phyloP scores from a whole-genome alignment of 2,329 filamentous ascomycete genomes.

The Aspergillus sp. region DNA sequence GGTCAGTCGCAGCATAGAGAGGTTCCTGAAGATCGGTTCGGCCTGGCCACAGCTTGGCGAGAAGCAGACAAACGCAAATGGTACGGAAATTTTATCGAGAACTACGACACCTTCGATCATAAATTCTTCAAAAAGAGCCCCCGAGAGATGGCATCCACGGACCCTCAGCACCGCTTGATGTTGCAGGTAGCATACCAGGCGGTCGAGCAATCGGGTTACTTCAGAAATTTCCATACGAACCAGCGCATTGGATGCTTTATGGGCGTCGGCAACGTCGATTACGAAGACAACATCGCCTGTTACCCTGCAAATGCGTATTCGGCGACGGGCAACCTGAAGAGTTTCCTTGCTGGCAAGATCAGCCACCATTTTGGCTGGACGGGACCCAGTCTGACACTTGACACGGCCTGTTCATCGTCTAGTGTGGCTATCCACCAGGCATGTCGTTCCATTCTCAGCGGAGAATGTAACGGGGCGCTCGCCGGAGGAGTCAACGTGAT shows the following conservation, averaged over 20 bases:
- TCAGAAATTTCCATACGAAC: slow-evolving; percentile 1
- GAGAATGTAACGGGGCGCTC: slow-evolving; percentile 27
- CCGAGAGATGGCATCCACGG: slow-evolving; percentile 25
- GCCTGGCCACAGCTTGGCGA: slow-evolving; percentile 14
- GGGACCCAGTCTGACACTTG: slow-evolving; percentile 41
- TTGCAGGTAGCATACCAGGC: slow-evolving; percentile 32
- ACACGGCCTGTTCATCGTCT: slow-evolving; percentile 45
- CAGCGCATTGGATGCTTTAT: slow-evolving; percentile 27
- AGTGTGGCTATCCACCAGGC: slow-evolving; percentile 35
- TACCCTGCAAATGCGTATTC: slow-evolving; percentile 30
- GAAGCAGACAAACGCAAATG: slow-evolving; percentile 11
- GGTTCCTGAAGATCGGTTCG: background rate
- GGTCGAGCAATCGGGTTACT: slow-evolving; percentile 32
- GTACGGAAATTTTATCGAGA: slow-evolving; percentile 20
- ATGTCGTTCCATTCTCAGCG: slow-evolving; percentile 17
- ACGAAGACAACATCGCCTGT: slow-evolving; percentile 26
- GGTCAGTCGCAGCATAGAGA: slow-evolving; percentile 2
- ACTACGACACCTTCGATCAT: slow-evolving; percentile 28
- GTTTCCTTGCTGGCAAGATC: slow-evolving; percentile 31
- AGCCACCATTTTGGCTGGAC: slow-evolving; percentile 46
- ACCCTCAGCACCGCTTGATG: slow-evolving; percentile 31
- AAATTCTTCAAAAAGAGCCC: slow-evolving; percentile 32
- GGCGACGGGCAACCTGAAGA: slow-evolving; percentile 15
- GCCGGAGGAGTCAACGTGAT: slow-evolving; percentile 38
- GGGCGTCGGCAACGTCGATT: slow-evolving; percentile 25